phyloP scores from a whole-genome alignment of 768 basidiomycete genomes.

The Suillus bovinus region DNA sequence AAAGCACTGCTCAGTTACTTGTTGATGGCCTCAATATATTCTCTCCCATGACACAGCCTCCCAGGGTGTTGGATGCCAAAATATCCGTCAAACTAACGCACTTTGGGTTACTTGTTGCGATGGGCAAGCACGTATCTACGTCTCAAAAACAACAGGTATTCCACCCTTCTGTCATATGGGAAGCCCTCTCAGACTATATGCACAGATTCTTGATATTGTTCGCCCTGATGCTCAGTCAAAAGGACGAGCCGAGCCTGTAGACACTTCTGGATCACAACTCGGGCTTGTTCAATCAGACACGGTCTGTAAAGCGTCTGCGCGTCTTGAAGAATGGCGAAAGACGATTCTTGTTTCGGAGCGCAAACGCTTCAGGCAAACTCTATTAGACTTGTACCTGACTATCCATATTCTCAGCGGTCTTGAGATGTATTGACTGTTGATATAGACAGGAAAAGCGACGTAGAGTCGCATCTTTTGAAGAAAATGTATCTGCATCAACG shows the following conservation, averaged over 20 bases:
- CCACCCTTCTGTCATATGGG: background rate
- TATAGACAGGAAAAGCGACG: slow-evolving; percentile 75
- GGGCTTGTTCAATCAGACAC: slow-evolving; percentile 33
- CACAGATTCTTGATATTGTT: slow-evolving; percentile 59
- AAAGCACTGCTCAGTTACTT: slow-evolving; percentile 66
- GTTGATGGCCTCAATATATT: slow-evolving; percentile 64
- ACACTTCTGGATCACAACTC: slow-evolving; percentile 18
- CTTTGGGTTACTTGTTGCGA: slow-evolving; percentile 64
- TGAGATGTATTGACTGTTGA: slow-evolving; percentile 7
- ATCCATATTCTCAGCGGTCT: background rate
- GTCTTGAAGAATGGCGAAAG: slow-evolving; percentile 74
- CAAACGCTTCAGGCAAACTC: slow-evolving; percentile 68
- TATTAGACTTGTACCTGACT: slow-evolving; percentile 62
- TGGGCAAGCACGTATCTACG: slow-evolving; percentile 60
- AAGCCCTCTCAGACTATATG: slow-evolving; percentile 7
- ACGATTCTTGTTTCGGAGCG: slow-evolving; percentile 67
- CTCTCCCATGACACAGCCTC: slow-evolving; percentile 4
- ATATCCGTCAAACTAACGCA: slow-evolving; percentile 71
- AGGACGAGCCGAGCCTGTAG: background rate
- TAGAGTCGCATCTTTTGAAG: slow-evolving; percentile 58
- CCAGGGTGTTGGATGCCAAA: slow-evolving; percentile 10
- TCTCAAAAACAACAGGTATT: slow-evolving; percentile 74
- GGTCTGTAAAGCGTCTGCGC: slow-evolving; percentile 58
- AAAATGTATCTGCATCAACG: slow-evolving; percentile 61
- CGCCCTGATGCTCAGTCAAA: slow-evolving; percentile 32